Evolutionary conservation across 2,329 filamentous ascomycete species (phyloP), one percentile per base, ranked within the genome.

Genomic region (Paracoccidioides brasiliensis): DNA sequence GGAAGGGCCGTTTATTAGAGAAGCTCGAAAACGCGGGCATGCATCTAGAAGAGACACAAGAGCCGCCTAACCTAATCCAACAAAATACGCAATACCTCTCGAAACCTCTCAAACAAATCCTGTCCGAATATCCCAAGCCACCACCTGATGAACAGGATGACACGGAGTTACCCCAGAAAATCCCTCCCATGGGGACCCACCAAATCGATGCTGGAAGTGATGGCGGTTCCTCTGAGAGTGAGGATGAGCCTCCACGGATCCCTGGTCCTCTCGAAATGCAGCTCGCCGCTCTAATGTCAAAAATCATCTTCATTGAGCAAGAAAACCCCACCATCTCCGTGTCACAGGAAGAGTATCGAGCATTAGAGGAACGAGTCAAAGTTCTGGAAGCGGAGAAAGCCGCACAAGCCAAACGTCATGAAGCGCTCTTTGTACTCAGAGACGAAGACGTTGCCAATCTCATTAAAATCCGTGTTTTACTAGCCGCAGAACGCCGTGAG

Each of bases 401-500:
- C 15, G 58, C 60, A 1, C 69, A 67, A 63, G 60, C 63, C 50
- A 66, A 66, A 42, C 63, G 70, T 30, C 68, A 74, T 53, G 67
- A 71, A 59, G 68, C 70, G n/a, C 66, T 74, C 50, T 72, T 68
- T 60, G 66, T 66, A 3, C 63, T 74, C 22, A 66, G 72, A 40
- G 71, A 74, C 56, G 70, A 72, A 58, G 72, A 74, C 48, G 67
- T 74, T 1, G 66, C 69, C 52, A 74, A 74, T 57, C 68, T 73
- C 58, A 70, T 73, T 60, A 72, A 70, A 62, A 67, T 73, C 44
- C 69, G 71, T 3, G 66, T 64, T 22, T 56, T 72, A 14, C 64
- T 74, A 14, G 71, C 72, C 32, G 66, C 69, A 54, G 67, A 69
- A 33, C 68, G 69, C 22, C 67, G 70, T 15, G 67, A 71, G 15